Base-by-base conservation (phyloP, 2,329 filamentous ascomycete genomes). In the Elsinoe arachidis region DNA sequence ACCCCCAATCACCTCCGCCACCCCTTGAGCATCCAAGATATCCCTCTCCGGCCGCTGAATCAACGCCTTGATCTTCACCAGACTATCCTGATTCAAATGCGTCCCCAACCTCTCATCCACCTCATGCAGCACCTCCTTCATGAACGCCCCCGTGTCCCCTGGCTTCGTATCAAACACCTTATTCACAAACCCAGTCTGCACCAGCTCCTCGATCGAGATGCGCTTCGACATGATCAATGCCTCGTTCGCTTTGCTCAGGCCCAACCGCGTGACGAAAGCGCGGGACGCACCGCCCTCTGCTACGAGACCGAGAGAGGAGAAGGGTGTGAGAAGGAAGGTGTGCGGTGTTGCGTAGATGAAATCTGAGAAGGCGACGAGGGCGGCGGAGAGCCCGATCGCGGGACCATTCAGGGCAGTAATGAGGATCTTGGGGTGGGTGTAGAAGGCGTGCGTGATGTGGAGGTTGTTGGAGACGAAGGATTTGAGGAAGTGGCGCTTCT, bases 371-470 rank as follows among this genome's bases (percentile, higher is more conserved):
- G 85, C 85, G 58, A 90, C 77, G 0, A 97, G 74, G 0, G 92
- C 91, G 0, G 92, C 93, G 1, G 87, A 88, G 33, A 97, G 84
- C 5, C 93, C 93, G 55, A 99, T 80, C 10, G 85, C 90, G 5
- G 93, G 93, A 2, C 92, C 93, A 74, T 97, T 97, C 63, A 97
- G 84, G 0, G 89, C 93, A 0, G 86, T 85, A 60, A 97, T 81
- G 21, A 97, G 87, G 73, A 97, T 87, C 76, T 97, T 96, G 65
- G 90, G 88, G 74, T 97, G 93, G 12, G 84, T 85, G 77, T 93
- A 91, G 76, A 97, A 96, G 65, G 90, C 86, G 65, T 89, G 86
- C 1, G 91, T 93, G 66, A 89, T 81, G 78, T 95, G 88, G 58
- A 96, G 81, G 78, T 97, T 97, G 78, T 87, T 86, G 63, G 86